phyloP scores from a whole-genome alignment of 31 red algal genomes.

The Odonthalia washingtoniensis region DNA sequence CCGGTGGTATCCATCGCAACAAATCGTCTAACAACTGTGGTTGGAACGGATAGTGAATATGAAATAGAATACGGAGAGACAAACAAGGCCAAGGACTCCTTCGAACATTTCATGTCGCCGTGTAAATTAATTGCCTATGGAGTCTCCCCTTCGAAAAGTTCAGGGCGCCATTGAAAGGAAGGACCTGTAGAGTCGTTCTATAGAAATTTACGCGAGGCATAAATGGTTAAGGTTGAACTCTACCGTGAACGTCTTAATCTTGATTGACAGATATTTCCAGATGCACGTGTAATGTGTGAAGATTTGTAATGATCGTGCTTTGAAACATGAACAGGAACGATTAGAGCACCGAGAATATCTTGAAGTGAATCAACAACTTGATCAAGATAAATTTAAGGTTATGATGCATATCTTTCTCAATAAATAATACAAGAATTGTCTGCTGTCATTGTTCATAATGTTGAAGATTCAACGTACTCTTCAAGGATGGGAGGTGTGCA shows the following conservation, averaged over 20 bases:
- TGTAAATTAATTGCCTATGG: no score
- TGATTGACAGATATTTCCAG: not conserved
- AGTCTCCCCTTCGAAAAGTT: no score
- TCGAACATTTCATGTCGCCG: no score
- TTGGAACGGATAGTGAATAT: no score
- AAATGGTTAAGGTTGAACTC: not conserved
- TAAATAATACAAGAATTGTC: not conserved
- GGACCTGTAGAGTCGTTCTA: no score
- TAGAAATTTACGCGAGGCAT: not conserved
- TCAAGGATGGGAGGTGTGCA: not conserved
- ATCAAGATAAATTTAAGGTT: conserved; percentile 20
- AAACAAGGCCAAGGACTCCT: no score
- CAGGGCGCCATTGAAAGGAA: no score
- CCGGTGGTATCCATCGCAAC: no score
- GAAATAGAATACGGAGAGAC: no score
- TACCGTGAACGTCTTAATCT: not conserved
- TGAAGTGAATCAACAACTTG: not conserved
- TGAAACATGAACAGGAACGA: not conserved
- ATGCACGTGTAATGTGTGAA: not conserved
- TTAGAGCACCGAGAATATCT: not conserved
- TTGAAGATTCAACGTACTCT: not conserved
- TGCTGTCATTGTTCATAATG: not conserved
- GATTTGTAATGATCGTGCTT: not conserved
- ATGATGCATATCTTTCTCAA: conserved; percentile 7
- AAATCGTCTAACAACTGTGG: no score